Base-by-base conservation (phyloP, 139 green algal species). In the Chlamydomonas incerta region DNA sequence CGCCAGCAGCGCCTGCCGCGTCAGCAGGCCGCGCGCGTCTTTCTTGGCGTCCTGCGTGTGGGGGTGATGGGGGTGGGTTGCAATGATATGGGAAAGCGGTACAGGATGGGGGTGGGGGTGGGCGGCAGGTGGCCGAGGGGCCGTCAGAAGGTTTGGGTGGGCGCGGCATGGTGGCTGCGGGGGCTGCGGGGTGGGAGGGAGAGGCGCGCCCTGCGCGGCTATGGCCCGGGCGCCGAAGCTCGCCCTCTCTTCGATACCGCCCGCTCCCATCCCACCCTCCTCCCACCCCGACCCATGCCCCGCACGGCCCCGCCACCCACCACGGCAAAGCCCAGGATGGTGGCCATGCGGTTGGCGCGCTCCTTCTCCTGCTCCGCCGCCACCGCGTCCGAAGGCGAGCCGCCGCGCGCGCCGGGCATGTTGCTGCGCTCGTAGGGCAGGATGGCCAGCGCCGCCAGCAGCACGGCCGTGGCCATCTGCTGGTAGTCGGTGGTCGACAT, bases 381-480 rank as follows among this genome's bases (percentile, higher is more conserved):
- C 26, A 81, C 85, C 57, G 96, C 95, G 35, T 93, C 89, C 31
- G 50, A 76, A 41, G 73, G 66, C 4, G 47, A 33, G 37, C 62
- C 63, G 28, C 10, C 23, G 41, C 37, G 65, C 18, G n/a, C 67
- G 15, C 79, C 74, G 60, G 71, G 58, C 41, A 50, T 50, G 41
- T 50, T 50, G 57, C 37, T 34, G 31, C 91, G 82, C 62, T 98
- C 95, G 90, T 98, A 99, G 0, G 98, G 98, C 86, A 95, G 87
- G 80, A 99, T 95, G 35, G 92, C 88, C 72, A 99, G 92, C 24
- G 97, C 96, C 75, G 97, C 92, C 76, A 99, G 93, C 81, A 99
- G 89, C 47, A 99, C 97, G 37, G 91, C 92, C 67, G 93, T 96
- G 18, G 98, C 96, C 95, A 99, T 94, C 84, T 90, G 75, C 87